Evolutionary conservation across 1,139 yeast genomes (phyloP).

Genomic region (Taphrina confusa): DNA sequence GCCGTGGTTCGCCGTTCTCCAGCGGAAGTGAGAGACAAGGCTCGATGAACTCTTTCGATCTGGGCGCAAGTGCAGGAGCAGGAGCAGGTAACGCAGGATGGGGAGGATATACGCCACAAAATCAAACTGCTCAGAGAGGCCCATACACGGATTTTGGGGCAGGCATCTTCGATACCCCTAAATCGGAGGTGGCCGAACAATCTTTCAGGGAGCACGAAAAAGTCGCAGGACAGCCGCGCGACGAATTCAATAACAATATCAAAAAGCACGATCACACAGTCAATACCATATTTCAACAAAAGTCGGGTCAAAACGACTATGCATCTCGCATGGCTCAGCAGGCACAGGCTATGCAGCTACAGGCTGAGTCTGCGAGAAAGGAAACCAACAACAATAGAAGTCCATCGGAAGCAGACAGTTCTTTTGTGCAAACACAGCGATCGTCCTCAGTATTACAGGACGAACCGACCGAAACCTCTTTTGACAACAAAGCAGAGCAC

Average conservation of each 20-base stretch:
- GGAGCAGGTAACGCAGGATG: conserved; percentile 23
- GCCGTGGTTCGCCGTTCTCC: conserved; percentile 30
- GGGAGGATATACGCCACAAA: conserved; percentile 20
- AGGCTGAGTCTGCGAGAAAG: conserved; percentile 8
- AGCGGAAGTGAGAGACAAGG: conserved; percentile 25
- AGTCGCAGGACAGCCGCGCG: conserved; percentile 4
- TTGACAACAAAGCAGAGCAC: neutral
- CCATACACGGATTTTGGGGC: conserved; percentile 34
- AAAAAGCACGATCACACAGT: conserved; percentile 1
- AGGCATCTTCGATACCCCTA: conserved; percentile 37
- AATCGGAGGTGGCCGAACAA: conserved; percentile 36
- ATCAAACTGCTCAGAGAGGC: conserved; percentile 26
- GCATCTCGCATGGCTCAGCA: conserved; percentile 19
- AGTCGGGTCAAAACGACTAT: conserved; percentile 3
- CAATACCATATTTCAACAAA: neutral
- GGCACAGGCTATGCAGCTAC: conserved; percentile 9
- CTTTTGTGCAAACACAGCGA: neutral
- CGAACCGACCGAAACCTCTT: neutral
- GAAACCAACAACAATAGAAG: neutral
- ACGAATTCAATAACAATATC: conserved; percentile 4
- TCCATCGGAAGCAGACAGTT: neutral
- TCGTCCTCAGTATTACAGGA: neutral
- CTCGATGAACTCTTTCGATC: conserved; percentile 11
- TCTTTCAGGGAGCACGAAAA: conserved; percentile 23
- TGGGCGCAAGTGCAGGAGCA: conserved; percentile 14